Evolutionary conservation across 2,329 filamentous ascomycete genomes (phyloP).

Genomic region (Talaromyces sp.): DNA sequence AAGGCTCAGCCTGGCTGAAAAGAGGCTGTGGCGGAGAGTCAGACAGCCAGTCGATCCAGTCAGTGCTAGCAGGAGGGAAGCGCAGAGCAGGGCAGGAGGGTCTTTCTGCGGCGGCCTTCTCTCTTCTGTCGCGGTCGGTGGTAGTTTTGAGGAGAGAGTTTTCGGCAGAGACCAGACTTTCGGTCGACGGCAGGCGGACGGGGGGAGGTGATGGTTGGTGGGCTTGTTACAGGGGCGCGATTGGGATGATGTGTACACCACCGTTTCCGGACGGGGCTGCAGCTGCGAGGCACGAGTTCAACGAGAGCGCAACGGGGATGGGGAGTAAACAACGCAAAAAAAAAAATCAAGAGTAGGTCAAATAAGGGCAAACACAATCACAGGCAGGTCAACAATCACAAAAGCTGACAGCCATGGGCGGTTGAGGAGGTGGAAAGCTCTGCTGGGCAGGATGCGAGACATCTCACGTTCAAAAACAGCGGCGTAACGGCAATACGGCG

Average conservation of each 20-base stretch:
- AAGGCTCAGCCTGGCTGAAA: neutral
- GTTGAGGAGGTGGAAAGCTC: neutral
- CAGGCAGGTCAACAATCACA: neutral
- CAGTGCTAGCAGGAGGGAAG: neutral
- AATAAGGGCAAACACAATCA: neutral
- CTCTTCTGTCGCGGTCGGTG: neutral
- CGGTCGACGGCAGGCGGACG: neutral
- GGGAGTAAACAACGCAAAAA: neutral
- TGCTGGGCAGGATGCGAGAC: neutral
- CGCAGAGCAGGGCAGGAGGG: neutral
- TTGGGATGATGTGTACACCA: neutral
- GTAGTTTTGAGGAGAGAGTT: neutral
- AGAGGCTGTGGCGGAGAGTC: neutral
- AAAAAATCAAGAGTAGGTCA: neutral
- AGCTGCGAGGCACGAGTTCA: neutral
- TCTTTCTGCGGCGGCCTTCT: neutral
- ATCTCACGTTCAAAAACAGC: neutral
- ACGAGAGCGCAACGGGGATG: neutral
- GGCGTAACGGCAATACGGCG: neutral
- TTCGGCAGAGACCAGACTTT: neutral
- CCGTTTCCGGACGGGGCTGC: neutral
- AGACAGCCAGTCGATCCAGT: neutral
- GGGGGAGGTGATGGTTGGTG: neutral
- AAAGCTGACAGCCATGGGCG: neutral
- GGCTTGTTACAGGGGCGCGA: neutral